Evolutionary conservation across 805 yeast genomes (phyloP).

Genomic region (Wickerhamiella shivajii): DNA sequence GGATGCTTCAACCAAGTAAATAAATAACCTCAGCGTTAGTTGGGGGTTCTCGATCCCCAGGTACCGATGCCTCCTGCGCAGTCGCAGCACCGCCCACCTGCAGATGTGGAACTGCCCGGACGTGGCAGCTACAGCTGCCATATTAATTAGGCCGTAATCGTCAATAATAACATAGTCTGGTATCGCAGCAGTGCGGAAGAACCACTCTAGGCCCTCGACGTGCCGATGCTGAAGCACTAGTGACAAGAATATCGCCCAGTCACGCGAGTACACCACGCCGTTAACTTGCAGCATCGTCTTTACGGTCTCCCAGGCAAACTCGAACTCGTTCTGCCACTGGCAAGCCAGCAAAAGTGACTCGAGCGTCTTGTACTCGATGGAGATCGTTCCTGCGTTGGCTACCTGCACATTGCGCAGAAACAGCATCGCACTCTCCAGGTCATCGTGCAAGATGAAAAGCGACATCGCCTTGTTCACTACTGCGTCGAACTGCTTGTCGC

Average conservation of each 20-base stretch:
- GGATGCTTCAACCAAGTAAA: constrained; percentile 17
- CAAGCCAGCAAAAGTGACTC: constrained; percentile 20
- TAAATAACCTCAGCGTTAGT: constrained; percentile 2
- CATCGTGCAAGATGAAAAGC: constrained; percentile 13
- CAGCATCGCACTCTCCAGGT: constrained; percentile 17
- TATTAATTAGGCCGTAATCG: constrained; percentile 18
- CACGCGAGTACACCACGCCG: constrained; percentile 18
- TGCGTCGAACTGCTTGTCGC: constrained; percentile 4
- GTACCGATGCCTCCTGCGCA: constrained; percentile 18
- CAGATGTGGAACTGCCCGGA: constrained; percentile 20
- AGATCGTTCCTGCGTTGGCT: constrained; percentile 15
- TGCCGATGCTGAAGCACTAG: constrained; percentile 15
- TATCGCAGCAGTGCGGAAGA: constrained; percentile 17
- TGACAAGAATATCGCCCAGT: constrained; percentile 23
- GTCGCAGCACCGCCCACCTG: constrained; percentile 21
- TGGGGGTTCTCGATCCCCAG: constrained; percentile 2
- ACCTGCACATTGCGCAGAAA: constrained; percentile 17
- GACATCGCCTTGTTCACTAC: constrained; percentile 14
- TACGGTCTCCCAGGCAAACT: constrained; percentile 18
- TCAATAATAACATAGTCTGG: constrained; percentile 23
- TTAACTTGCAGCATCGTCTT: constrained; percentile 12
- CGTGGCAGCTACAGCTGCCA: constrained; percentile 18
- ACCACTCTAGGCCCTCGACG: constrained; percentile 20
- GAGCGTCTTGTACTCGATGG: constrained; percentile 14
- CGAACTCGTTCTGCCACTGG: constrained; percentile 19